phyloP scores from a whole-genome alignment of 257 asterid genomes.

The Leptodermis oblonga region DNA sequence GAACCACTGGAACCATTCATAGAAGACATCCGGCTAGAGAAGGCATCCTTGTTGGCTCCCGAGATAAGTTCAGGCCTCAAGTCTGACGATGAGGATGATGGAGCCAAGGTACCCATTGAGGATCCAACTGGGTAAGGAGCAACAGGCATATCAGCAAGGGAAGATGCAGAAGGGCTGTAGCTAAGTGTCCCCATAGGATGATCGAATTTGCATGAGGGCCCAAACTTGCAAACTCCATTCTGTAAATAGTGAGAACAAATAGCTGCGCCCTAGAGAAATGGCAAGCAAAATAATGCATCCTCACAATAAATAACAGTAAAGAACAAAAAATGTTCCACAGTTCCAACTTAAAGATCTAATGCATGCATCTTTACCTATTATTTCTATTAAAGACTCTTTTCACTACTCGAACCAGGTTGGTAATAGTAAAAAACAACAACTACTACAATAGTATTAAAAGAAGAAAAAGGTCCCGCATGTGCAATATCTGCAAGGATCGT shows the following conservation, averaged over 20 bases:
- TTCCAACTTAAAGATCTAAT: neutral
- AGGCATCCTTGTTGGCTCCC: constrained; percentile 29
- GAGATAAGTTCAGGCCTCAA: constrained; percentile 35
- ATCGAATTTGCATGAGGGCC: constrained; percentile 82
- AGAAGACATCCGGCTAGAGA: constrained; percentile 30
- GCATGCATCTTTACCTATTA: no score
- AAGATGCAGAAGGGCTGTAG: constrained; percentile 84
- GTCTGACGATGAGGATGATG: constrained; percentile 36
- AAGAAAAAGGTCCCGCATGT: no score
- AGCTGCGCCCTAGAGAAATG: constrained; percentile 55
- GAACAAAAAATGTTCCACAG: neutral
- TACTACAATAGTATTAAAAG: no score
- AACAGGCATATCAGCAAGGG: constrained; percentile 86
- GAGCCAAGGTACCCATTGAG: constrained; percentile 65
- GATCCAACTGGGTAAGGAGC: constrained; percentile 91
- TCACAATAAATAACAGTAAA: neutral
- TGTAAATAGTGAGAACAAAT: constrained; percentile 83
- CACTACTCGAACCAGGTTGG: no score
- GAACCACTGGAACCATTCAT: constrained; percentile 24
- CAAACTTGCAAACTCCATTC: constrained; percentile 81
- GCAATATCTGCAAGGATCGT: no score
- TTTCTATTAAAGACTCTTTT: no score
- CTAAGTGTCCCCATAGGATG: constrained; percentile 75
- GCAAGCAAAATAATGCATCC: neutral
- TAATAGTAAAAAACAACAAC: no score